Base-by-base conservation (phyloP, 306 rosid genomes). In the Begonia loranthoides region DNA sequence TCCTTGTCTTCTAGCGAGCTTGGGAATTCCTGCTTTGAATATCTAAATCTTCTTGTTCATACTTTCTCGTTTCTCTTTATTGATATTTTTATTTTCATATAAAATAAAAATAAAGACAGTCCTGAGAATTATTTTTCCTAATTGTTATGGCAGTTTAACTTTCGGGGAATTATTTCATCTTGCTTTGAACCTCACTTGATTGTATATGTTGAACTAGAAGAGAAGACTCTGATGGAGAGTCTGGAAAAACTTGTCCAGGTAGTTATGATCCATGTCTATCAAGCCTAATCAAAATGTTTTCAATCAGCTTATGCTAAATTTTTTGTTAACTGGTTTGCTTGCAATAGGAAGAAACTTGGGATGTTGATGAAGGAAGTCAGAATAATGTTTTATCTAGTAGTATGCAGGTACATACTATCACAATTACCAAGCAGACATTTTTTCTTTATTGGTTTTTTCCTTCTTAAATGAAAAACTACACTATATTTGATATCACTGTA, bases 221-320 rank as follows among this genome's bases (percentile, higher is more conserved):
- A 90, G 86, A 90, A 80, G 72, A 86, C 99, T 40, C 73, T 90
- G 24, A 83, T 90, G 99, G 99, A 90, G 74, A 76, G 72, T 67
- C 71, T 90, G 56, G 99, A 90, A 71, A 90, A 90, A 71, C 96
- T 90, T 69, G 83, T 90, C 67, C 99, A 83, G 99, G 99, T 90
- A 76, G 54, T 57, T 58, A 52, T 44, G 55, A 50, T 58, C n/a
- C 33, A n/a, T 15, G 41, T 13, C 16, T 12, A 6, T 59, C n/a
- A 43, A n/a, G n/a, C n/a, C n/a, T n/a, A n/a, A n/a, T 64, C 60
- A 46, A 50, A 49, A 11, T n/a, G 17, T 17, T 19, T 14, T 0
- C 61, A 49, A 60, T 62, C 53, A 54, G 6, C 60, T 56, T 46
- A 5, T 54, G 59, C 14, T 49, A 15, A 16, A 17, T 66, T 51